These are phyloP conservation scores for Lentinula raphanica DNA, from an alignment of 768 basidiomycete species.

Conservation along the genomic window DNA sequence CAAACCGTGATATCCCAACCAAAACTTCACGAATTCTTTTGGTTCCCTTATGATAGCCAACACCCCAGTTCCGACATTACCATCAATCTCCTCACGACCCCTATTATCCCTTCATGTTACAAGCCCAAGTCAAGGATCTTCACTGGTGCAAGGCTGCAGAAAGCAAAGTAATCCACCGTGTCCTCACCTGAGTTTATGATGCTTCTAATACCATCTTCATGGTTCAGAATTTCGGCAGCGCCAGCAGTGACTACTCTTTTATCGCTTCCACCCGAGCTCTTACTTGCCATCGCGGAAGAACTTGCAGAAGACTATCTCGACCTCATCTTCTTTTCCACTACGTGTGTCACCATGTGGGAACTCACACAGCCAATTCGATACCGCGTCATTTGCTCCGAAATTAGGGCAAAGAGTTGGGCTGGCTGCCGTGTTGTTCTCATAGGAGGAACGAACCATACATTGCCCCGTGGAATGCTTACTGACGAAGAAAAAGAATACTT, in stretches of 20 bases:
- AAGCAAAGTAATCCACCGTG: too few relatives aligned
- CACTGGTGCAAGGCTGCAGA: too few relatives aligned
- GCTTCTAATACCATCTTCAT: too few relatives aligned
- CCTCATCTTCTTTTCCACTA: not conserved
- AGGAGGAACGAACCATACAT: not conserved
- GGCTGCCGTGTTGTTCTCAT: not conserved
- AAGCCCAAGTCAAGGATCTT: not conserved
- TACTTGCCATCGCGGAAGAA: not conserved
- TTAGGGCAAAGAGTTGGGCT: not conserved
- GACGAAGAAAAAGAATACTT: not conserved
- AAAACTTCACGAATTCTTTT: too few relatives aligned
- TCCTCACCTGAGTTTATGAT: not conserved
- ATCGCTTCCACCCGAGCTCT: not conserved
- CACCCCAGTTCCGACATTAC: too few relatives aligned
- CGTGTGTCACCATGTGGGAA: not conserved
- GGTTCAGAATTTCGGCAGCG: not conserved
- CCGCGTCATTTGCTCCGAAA: not conserved
- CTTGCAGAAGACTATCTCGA: not conserved
- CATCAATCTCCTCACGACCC: not conserved
- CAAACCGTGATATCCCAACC: too few relatives aligned
- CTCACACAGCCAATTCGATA: not conserved
- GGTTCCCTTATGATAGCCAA: too few relatives aligned
- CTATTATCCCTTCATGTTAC: not conserved
- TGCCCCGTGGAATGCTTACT: not conserved
- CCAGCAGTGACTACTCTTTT: not conserved